Evolutionary conservation across 2,329 filamentous ascomycete genomes (phyloP).

Genomic region (Zalaria obscura): DNA sequence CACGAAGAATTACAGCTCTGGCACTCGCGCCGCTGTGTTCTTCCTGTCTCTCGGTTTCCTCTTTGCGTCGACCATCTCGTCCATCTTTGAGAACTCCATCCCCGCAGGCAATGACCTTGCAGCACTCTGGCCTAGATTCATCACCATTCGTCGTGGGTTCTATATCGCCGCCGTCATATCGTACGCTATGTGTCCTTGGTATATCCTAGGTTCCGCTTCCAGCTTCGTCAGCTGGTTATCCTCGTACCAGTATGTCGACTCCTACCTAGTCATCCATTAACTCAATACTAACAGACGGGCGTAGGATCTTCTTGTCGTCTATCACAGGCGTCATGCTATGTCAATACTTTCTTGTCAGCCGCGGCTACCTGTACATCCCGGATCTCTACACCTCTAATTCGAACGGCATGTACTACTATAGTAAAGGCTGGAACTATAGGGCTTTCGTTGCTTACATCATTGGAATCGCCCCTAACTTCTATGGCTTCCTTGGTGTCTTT

Average conservation of each 20-base stretch:
- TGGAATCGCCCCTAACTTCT: slow-evolving; percentile 39
- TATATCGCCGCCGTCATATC: slow-evolving; percentile 23
- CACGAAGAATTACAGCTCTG: slow-evolving; percentile 5
- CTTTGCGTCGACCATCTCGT: slow-evolving; percentile 29
- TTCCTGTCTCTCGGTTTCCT: slow-evolving; percentile 28
- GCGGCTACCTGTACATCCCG: slow-evolving; percentile 31
- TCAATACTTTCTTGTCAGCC: slow-evolving; percentile 28
- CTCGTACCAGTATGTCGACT: slow-evolving; percentile 19
- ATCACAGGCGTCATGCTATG: slow-evolving; percentile 29
- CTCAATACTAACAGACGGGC: too few species aligned
- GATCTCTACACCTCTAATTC: slow-evolving; percentile 33
- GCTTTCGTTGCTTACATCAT: slow-evolving; percentile 39
- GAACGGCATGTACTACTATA: slow-evolving; percentile 32
- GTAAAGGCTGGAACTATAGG: slow-evolving; percentile 39
- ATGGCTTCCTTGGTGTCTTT: slow-evolving; percentile 32
- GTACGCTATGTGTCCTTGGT: slow-evolving; percentile 25
- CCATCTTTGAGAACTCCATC: slow-evolving; percentile 30
- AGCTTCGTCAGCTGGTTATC: slow-evolving; percentile 27
- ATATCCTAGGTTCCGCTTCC: slow-evolving; percentile 18
- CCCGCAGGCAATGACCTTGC: slow-evolving; percentile 26
- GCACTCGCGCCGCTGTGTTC: slow-evolving; percentile 24
- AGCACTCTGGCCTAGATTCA: slow-evolving; percentile 24
- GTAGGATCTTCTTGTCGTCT: slow-evolving; percentile 22
- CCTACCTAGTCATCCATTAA: too few species aligned
- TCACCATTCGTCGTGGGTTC: slow-evolving; percentile 25